Evolutionary conservation across 768 basidiomycete genomes (phyloP).

Genomic region (Leccinum imitatum): DNA sequence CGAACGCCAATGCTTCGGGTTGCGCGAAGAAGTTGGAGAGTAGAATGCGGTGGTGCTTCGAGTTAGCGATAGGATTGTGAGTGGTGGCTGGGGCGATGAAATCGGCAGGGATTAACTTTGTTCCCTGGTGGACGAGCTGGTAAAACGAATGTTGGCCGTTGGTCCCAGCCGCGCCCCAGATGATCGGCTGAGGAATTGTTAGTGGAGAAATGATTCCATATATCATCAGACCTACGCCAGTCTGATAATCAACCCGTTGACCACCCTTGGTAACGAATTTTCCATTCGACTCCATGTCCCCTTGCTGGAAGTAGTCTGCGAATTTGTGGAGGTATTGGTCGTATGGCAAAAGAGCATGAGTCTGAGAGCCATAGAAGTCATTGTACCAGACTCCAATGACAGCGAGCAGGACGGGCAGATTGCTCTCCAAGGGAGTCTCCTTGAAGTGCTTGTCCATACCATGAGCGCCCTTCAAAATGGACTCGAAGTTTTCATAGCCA

Average conservation of each 20-base stretch:
- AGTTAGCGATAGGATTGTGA: conserved; percentile 83
- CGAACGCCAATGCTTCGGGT: conserved; percentile 96
- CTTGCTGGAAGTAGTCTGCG: conserved; percentile 99
- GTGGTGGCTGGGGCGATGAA: conserved; percentile 89
- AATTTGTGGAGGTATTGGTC: conserved; percentile 99
- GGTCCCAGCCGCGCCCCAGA: conserved; percentile 98
- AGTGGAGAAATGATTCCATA: neutral
- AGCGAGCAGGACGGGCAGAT: conserved; percentile 89
- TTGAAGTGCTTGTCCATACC: conserved; percentile 98
- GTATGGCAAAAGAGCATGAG: conserved; percentile 92
- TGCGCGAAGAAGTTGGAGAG: conserved; percentile 99
- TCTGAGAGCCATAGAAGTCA: conserved; percentile 97
- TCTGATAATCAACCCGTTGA: conserved; percentile 91
- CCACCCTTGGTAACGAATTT: conserved; percentile 96
- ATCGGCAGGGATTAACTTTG: conserved; percentile 88
- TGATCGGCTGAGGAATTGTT: conserved; percentile 68
- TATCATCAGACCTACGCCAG: conserved; percentile 65
- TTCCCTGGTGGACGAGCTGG: conserved; percentile 94
- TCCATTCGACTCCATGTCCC: conserved; percentile 99
- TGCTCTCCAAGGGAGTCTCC: conserved; percentile 81
- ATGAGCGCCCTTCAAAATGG: conserved; percentile 88
- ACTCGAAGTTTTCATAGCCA: conserved; percentile 92
- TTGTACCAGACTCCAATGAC: conserved; percentile 97
- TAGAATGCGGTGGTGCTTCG: conserved; percentile 96
- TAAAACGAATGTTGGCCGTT: conserved; percentile 99